Evolutionary conservation across 495 filamentous ascomycete genomes (phyloP).

Genomic region (Tuber brumale): DNA sequence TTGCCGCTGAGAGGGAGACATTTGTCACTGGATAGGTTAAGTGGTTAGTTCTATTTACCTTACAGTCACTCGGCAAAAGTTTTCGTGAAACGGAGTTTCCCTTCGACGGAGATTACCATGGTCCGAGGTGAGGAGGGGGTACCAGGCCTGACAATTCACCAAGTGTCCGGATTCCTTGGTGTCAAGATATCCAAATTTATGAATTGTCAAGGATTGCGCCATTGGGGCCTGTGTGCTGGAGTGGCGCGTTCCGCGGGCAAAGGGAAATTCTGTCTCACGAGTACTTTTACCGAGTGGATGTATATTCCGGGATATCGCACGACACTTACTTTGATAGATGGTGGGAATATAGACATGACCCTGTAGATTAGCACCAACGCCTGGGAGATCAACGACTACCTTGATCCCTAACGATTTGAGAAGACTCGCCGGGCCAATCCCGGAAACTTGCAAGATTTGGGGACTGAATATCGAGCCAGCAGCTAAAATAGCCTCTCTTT

Average conservation of each 20-base stretch:
- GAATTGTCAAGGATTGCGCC: background rate
- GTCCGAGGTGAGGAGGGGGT: background rate
- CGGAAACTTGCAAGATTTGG: slow-evolving; percentile 47
- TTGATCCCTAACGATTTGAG: slow-evolving; percentile 44
- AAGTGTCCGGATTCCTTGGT: background rate
- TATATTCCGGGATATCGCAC: background rate
- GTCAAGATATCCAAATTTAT: background rate
- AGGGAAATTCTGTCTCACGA: too few relatives aligned
- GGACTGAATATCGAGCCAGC: slow-evolving; percentile 48
- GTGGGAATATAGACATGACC: slow-evolving; percentile 42
- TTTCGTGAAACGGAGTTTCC: background rate
- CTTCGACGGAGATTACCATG: background rate
- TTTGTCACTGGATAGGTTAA: slow-evolving; percentile 20
- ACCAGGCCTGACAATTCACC: background rate
- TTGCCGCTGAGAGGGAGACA: slow-evolving; percentile 13
- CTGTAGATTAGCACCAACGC: slow-evolving; percentile 51
- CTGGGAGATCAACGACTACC: slow-evolving; percentile 47
- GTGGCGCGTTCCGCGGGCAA: too few relatives aligned
- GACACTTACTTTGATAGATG: background rate
- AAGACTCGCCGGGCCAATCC: slow-evolving; percentile 46
- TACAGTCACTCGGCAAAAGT: background rate
- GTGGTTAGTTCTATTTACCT: background rate
- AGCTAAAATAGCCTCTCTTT: slow-evolving; percentile 48
- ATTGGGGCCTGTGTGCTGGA: background rate
- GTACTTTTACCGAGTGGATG: too few relatives aligned